phyloP scores from a whole-genome alignment of 192 early-diverging fungal species.

The Helicostylum pulchrum region DNA sequence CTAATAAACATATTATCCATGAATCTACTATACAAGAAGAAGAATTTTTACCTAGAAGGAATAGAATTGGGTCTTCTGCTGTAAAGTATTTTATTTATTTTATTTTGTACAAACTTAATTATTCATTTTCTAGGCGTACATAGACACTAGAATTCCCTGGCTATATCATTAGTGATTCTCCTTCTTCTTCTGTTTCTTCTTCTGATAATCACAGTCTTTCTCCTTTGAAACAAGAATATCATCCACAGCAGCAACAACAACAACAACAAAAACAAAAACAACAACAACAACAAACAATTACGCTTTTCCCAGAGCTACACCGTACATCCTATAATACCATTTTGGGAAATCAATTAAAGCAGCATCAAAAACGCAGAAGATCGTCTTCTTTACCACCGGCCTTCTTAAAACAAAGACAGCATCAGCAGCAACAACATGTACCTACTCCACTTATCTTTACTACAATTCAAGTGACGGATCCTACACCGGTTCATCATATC shows the following conservation, averaged over 20 bases:
- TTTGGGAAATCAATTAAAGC: neutral
- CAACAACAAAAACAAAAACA: neutral
- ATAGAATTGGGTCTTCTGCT: neutral
- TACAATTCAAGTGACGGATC: constrained; percentile 20
- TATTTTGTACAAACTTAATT: neutral
- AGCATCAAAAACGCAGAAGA: constrained; percentile 17
- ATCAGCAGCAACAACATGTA: neutral
- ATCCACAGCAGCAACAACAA: neutral
- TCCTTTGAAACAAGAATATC: neutral
- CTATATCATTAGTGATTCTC: neutral
- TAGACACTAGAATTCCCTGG: neutral
- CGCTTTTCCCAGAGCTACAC: constrained; percentile 18
- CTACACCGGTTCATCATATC: constrained; percentile 13
- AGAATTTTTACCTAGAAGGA: neutral
- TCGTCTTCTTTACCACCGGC: constrained; percentile 17
- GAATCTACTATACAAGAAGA: constrained; percentile 17
- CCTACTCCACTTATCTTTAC: constrained; percentile 15
- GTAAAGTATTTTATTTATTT: neutral
- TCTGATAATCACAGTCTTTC: neutral
- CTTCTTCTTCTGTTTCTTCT: neutral
- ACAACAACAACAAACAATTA: constrained; percentile 12
- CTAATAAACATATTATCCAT: neutral
- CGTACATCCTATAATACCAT: constrained; percentile 9
- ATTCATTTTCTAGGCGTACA: neutral
- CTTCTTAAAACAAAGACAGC: constrained; percentile 3